Evolutionary conservation across 2,329 filamentous ascomycete species (phyloP).

Genomic region (Penicillium freii): DNA sequence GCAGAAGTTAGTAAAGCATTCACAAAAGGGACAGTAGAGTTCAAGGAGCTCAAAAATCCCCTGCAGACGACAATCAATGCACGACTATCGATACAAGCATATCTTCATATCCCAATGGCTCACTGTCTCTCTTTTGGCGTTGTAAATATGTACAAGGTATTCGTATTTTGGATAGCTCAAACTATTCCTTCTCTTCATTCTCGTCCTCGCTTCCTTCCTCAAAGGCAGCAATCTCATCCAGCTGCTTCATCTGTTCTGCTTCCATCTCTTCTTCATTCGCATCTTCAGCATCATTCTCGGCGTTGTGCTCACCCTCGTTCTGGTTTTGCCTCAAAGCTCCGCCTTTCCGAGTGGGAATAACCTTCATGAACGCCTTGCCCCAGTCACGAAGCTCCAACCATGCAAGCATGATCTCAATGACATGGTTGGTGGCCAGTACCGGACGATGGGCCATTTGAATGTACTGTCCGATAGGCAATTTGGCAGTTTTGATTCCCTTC

Average conservation of each 20-base stretch:
- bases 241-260: slow-evolving; percentile 6
- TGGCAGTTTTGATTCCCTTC: slow-evolving; percentile 78
- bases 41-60: not conserved
- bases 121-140: not conserved
- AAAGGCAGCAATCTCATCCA: slow-evolving; percentile 2
- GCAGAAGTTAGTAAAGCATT: not conserved
- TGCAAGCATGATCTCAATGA: slow-evolving; percentile 91
- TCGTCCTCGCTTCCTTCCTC: slow-evolving; percentile 5
- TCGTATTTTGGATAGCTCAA: not conserved
- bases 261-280: slow-evolving; percentile 5
- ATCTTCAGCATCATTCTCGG: slow-evolving; percentile 20
- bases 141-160: not conserved
- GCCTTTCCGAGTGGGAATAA: slow-evolving; percentile 89
- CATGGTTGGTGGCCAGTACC: slow-evolving; percentile 91
- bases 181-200: slow-evolving; percentile 2
- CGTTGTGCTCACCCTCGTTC: slow-evolving; percentile 11
- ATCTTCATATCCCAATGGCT: not conserved
- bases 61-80: not conserved
- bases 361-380: slow-evolving; percentile 81
- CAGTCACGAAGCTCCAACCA: slow-evolving; percentile 91
- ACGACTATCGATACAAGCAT: not conserved
- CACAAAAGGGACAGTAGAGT: not conserved
- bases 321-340: slow-evolving; percentile 58
- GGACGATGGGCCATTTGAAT: slow-evolving; percentile 84
- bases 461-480: slow-evolving; percentile 91